Percentiles rank a stretch among this genome's conserved stretches.
These are phyloP conservation scores for Podaxis sp. DNA, from an alignment of 768 basidiomycete genomes.

Conservation along the genomic window DNA sequence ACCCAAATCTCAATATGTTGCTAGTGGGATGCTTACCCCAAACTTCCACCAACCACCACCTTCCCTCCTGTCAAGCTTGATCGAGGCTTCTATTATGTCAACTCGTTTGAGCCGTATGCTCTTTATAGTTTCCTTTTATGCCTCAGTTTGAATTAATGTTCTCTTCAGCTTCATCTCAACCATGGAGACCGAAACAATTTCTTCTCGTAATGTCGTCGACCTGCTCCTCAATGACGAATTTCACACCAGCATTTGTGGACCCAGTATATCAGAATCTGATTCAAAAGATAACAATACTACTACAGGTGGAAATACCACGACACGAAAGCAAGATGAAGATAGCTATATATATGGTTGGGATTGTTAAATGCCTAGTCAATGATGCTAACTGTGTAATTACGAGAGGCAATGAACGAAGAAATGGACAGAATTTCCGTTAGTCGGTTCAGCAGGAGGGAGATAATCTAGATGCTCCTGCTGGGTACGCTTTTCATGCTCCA, in stretches of 20 bases:
- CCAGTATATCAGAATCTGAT: conserved; percentile 19
- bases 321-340: conserved; percentile 18
- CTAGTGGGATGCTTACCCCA: conserved; percentile 82
- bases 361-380: conserved; percentile 42
- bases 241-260: conserved; percentile 67
- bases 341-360: conserved; percentile 76
- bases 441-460: background rate
- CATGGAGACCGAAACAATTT: conserved; percentile 92
- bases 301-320: background rate
- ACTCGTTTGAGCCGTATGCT: conserved; percentile 85
- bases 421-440: background rate
- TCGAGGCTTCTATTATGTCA: conserved; percentile 85
- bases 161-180: conserved; percentile 71
- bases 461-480: background rate
- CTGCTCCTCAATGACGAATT: conserved; percentile 75
- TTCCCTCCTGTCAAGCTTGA: conserved; percentile 83
- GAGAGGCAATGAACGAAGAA: background rate
- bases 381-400: conserved; percentile 13
- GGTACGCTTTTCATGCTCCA: background rate
- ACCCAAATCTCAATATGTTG: background rate
- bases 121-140: conserved; percentile 4
- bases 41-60: conserved; percentile 58
- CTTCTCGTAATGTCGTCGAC: conserved; percentile 82
- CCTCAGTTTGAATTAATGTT: conserved; percentile 2
- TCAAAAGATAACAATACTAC: conserved; percentile 5